Conservation (phyloP, 768 basidiomycete genomes). For the Agaricus sinodeliciosus region DNA sequence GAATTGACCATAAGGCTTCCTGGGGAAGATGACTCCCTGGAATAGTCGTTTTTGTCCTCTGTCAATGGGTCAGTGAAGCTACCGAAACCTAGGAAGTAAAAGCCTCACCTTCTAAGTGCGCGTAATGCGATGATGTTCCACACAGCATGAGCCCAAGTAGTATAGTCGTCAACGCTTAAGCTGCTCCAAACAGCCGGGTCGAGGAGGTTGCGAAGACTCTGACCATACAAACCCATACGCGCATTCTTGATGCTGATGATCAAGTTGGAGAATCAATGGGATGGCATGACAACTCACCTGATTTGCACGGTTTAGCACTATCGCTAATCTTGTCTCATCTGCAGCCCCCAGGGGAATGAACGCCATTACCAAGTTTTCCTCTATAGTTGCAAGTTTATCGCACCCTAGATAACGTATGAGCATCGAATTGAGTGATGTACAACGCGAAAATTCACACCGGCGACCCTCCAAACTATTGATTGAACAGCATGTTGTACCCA, state of each 20-base stretch:
- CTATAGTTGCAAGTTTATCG: conserved; percentile 51
- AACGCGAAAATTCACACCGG: conserved; percentile 38
- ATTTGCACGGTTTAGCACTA: conserved; percentile 61
- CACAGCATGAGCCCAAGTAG: conserved; percentile 67
- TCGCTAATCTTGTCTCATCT: conserved; percentile 55
- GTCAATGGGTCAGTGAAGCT: neutral
- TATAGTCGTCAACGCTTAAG: conserved; percentile 56
- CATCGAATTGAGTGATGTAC: neutral
- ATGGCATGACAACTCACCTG: conserved; percentile 34
- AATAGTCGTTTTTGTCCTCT: conserved; percentile 65
- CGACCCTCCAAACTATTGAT: conserved; percentile 62
- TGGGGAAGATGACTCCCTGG: conserved; percentile 56
- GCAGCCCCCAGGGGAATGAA: conserved; percentile 54
- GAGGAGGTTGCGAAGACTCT: conserved; percentile 55
- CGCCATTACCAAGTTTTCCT: conserved; percentile 64
- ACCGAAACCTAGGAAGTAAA: neutral
- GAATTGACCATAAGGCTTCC: conserved; percentile 46
- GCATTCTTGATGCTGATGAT: conserved; percentile 41
- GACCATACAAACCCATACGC: conserved; percentile 60
- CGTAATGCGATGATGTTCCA: conserved; percentile 73
- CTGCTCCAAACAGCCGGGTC: conserved; percentile 68
- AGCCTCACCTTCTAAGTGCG: conserved; percentile 56
- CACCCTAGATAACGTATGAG: conserved; percentile 44
- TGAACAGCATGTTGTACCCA: conserved; percentile 73
- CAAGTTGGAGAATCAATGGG: neutral